Evolutionary conservation across 306 rosid genomes (phyloP), one percentile per base, ranked within the genome.

Genomic region (Clitoria ternatea): DNA sequence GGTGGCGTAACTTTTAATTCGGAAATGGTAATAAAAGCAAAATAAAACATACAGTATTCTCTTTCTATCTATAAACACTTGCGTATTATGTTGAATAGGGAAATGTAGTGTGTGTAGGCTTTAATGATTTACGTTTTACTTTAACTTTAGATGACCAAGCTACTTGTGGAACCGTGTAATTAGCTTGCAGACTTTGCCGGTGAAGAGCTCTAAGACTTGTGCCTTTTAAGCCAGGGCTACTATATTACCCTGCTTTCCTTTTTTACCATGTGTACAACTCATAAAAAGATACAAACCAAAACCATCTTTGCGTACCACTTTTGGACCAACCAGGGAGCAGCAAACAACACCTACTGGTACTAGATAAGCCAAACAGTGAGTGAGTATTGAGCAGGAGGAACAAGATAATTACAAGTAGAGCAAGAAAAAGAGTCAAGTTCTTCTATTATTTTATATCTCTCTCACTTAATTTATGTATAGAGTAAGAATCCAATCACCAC

Each of bases 81-180:
- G 13, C 69, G 18, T 40, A 50, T 9, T 32, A 56, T 5, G 74
- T 77, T 78, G 87, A 80, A 77, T 82, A 73, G 84, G 76, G 77
- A 7, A 74, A 76, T 4, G 35, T 45, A 61, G 83, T 66, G 71
- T 72, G 47, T 45, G 7, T 74, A 77, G 83, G 80, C 77, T 78
- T 81, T 78, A 80, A 86, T 89, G 85, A 84, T 86, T 73, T 40
- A 66, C 40, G 33, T 66, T 74, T 66, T 66, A 26, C 86, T 77
- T 84, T 81, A 61, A 50, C 85, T 77, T 87, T 73, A 55, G 87
- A 69, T 79, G 79, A 70, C 82, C 81, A 83, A 75, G 20, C 42
- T 80, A 89, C 73, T 80, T 82, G 61, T 70, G 74, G 60, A 76
- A 77, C 76, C 75, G 85, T 76, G 86, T 76, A 73, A 83, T 81